These are phyloP conservation scores for Metarhizium sp. DNA, from an alignment of 2,329 filamentous ascomycete species.

Conservation along the genomic window DNA sequence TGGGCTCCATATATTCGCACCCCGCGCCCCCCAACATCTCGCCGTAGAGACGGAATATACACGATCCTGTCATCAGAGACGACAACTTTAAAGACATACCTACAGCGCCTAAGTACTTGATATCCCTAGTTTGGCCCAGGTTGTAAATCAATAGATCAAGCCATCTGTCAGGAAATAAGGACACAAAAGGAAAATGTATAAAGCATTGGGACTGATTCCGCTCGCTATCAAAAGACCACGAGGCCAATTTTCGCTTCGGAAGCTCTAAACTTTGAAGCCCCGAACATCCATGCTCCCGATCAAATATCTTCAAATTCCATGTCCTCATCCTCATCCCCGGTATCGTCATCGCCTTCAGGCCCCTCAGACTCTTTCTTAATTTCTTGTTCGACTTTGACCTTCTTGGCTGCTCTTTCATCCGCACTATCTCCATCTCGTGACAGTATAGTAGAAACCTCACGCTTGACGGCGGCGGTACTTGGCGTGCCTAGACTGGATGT, in stretches of 20 bases:
- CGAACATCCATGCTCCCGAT: not conserved
- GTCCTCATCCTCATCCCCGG: conserved; percentile 42
- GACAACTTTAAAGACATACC: no score
- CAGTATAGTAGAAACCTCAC: conserved; percentile 20
- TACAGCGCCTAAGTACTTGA: no score
- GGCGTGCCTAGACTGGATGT: conserved; percentile 23
- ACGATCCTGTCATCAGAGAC: no score
- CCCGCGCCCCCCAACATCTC: no score
- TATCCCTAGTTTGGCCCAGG: no score
- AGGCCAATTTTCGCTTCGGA: not conserved
- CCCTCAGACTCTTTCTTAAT: conserved; percentile 33
- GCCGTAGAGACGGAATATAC: no score
- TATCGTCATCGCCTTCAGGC: conserved; percentile 34
- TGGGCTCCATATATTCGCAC: no score
- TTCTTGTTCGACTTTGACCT: conserved; percentile 47
- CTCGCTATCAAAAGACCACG: not conserved
- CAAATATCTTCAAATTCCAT: conserved; percentile 52
- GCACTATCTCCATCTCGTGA: conserved; percentile 3
- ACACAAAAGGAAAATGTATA: not conserved
- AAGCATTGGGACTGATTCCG: not conserved
- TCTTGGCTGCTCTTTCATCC: conserved; percentile 16
- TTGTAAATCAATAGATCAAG: no score
- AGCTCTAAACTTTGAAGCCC: not conserved
- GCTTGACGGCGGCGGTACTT: conserved; percentile 22
- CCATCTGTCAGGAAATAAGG: not conserved